phyloP scores from a whole-genome alignment of 331 rosid genomes.

The Rhamnella rubrinervis region DNA sequence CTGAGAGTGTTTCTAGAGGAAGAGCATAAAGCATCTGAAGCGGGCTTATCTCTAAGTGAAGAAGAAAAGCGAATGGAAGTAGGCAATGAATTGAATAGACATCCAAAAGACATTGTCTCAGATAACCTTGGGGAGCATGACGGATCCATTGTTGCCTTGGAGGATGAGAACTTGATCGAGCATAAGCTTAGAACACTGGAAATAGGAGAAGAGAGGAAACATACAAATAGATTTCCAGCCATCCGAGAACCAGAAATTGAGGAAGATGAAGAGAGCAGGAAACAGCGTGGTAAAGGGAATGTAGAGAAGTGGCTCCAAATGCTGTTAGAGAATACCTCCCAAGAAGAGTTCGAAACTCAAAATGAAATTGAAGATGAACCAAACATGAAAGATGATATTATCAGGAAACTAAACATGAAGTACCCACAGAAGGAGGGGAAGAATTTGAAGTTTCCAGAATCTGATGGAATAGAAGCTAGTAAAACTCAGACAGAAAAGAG shows the following conservation, averaged over 20 bases:
- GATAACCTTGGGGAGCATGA: constrained; percentile 42
- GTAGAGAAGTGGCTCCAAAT: constrained; percentile 93
- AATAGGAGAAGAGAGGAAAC: constrained; percentile 46
- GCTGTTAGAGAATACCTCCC: constrained; percentile 58
- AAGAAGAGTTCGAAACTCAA: constrained; percentile 35
- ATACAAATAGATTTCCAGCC: constrained; percentile 31
- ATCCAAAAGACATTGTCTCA: constrained; percentile 13
- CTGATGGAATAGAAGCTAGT: constrained; percentile 23
- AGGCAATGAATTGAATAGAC: constrained; percentile 32
- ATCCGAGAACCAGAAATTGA: constrained; percentile 43
- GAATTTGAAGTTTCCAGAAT: constrained; percentile 32
- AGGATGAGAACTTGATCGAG: constrained; percentile 43
- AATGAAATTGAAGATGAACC: constrained; percentile 36
- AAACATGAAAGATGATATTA: constrained; percentile 33
- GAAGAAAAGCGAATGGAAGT: constrained; percentile 38
- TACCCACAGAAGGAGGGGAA: constrained; percentile 52
- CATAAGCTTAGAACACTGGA: constrained; percentile 46
- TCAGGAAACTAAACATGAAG: constrained; percentile 42
- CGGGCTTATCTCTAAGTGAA: constrained; percentile 46
- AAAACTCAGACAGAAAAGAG: constrained; percentile 25
- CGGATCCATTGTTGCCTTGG: constrained; percentile 29
- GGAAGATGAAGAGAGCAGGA: constrained; percentile 81
- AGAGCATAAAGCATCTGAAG: constrained; percentile 69
- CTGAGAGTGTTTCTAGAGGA: constrained; percentile 82
- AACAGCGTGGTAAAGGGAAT: constrained; percentile 84